These are phyloP conservation scores for Parmales sp. DNA, from an alignment of 108 stramenopile species.

Conservation along the genomic window DNA sequence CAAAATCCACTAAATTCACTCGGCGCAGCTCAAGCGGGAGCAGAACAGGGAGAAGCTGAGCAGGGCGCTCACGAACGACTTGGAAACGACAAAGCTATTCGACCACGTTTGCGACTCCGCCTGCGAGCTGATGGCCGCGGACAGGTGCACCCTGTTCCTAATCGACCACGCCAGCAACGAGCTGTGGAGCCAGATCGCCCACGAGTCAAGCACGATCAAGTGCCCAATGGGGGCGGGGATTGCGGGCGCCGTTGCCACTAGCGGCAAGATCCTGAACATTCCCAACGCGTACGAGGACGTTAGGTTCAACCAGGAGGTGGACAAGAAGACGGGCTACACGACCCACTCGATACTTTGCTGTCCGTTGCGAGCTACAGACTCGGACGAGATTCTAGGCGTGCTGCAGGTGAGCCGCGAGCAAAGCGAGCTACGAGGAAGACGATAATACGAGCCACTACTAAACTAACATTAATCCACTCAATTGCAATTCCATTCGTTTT, in stretches of 20 bases:
- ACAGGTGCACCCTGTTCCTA: slow-evolving; percentile 47
- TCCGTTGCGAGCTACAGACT: slow-evolving; percentile 31
- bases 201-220: slow-evolving; percentile 34
- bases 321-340: slow-evolving; percentile 45
- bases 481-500: no score
- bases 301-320: slow-evolving; percentile 46
- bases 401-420: no score
- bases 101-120: background rate
- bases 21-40: background rate
- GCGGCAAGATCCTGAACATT: slow-evolving; percentile 34
- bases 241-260: slow-evolving; percentile 33
- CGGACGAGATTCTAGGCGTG: slow-evolving; percentile 33
- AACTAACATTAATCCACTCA: no score
- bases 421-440: no score
- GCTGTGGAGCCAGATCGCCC: slow-evolving; percentile 36
- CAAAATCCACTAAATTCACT: background rate
- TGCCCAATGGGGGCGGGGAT: slow-evolving; percentile 25
- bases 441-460: no score
- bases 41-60: background rate
- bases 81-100: background rate
- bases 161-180: slow-evolving; percentile 26
- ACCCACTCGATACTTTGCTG: slow-evolving; percentile 43
- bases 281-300: slow-evolving; percentile 44
- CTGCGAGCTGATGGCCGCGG: slow-evolving; percentile 24
- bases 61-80: background rate